phyloP scores from a whole-genome alignment of 2,329 filamentous ascomycete genomes.

The Metarhizium robertsii region DNA sequence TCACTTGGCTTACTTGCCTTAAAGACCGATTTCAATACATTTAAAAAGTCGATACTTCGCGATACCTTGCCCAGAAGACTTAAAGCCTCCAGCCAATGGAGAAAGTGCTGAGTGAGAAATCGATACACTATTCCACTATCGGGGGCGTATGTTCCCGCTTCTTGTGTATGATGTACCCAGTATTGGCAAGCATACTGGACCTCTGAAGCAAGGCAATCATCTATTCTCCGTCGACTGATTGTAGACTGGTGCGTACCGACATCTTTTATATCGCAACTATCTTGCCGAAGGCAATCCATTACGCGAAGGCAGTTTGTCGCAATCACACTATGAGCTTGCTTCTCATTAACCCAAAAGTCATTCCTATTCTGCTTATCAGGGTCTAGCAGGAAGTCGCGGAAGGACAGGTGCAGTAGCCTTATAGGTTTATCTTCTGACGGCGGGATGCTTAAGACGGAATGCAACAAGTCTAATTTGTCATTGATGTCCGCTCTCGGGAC shows the following conservation, averaged over 20 bases:
- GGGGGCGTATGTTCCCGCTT: slow-evolving; percentile 12
- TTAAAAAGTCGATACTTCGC: not conserved
- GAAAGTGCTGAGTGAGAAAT: slow-evolving; percentile 28
- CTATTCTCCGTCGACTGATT: slow-evolving; percentile 2
- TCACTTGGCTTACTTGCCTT: not conserved
- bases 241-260: not conserved
- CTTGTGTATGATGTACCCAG: slow-evolving; percentile 22
- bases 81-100: slow-evolving; percentile 33
- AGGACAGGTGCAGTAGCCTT: not conserved
- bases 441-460: not conserved
- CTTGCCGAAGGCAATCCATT: not conserved
- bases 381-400: not conserved
- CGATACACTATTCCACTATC: slow-evolving; percentile 4
- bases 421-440: not conserved
- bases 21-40: not conserved
- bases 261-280: not conserved
- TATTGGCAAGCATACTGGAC: slow-evolving; percentile 32
- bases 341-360: not conserved
- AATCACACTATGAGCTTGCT: not conserved
- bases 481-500: not conserved
- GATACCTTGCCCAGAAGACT: slow-evolving; percentile 18
- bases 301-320: not conserved
- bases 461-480: not conserved
- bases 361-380: not conserved
- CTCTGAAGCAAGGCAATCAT: slow-evolving; percentile 15